phyloP scores from a whole-genome alignment of 176 grass and related monocot species.

The Carex parvula region DNA sequence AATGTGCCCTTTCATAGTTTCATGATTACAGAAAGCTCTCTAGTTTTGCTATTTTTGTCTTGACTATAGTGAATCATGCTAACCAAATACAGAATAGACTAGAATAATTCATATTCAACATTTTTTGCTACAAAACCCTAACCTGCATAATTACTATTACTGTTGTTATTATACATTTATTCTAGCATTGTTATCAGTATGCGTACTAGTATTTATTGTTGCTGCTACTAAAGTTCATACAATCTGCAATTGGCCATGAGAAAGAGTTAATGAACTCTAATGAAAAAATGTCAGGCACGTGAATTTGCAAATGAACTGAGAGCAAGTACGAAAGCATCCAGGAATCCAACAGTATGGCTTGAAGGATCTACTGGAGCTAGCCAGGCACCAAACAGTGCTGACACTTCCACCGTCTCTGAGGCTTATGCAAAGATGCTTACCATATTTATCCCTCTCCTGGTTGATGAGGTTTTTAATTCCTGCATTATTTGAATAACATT shows the following conservation, averaged over 20 bases:
- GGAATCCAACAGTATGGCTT: constrained; percentile 89
- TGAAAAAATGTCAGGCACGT: constrained; percentile 54
- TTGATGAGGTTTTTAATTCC: constrained; percentile 68
- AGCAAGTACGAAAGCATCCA: constrained; percentile 95
- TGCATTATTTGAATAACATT: neutral
- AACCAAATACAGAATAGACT: neutral
- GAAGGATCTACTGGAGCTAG: constrained; percentile 73
- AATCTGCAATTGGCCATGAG: neutral
- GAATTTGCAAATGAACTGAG: constrained; percentile 99
- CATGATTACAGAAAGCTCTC: neutral
- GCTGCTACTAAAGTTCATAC: neutral
- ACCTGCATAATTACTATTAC: neutral
- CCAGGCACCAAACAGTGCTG: constrained; percentile 41
- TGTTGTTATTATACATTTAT: neutral
- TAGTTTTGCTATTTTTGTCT: neutral
- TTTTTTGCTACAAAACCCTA: neutral
- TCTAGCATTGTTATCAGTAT: neutral
- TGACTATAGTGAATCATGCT: neutral
- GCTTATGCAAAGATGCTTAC: constrained; percentile 99
- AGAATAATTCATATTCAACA: neutral
- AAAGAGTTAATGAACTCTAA: neutral
- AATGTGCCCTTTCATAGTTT: neutral
- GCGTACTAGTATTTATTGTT: neutral
- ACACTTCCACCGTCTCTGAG: constrained; percentile 88
- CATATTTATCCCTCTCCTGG: constrained; percentile 98